Base-by-base conservation (phyloP, 2,329 filamentous ascomycete species). In the Cladosporium velox region DNA sequence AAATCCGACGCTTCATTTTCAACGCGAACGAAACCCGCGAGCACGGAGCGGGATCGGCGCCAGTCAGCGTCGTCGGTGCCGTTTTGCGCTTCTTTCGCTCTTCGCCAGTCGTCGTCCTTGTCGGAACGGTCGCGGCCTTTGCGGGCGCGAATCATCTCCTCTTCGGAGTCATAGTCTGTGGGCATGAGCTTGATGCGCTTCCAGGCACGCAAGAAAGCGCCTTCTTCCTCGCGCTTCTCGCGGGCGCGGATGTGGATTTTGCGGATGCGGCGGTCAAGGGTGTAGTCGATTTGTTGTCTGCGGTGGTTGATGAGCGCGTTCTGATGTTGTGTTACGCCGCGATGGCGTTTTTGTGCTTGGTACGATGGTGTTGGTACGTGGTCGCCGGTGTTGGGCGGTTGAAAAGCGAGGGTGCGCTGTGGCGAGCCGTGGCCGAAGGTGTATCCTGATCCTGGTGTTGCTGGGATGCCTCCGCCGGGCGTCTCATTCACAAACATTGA, bases 281-380 rank as follows among this genome's bases (percentile, higher is more conserved):
- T 91, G 72, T 93, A 90, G 73, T 93, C 90, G n/a, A 94, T 91
- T 6, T 91, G 88, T 73, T 91, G 87, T 67, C 87, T 90, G 21
- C 91, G 85, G 77, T 93, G 93, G 65, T 89, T 86, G 76, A 93
- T 91, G 1, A 95, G 90, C 0, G 91, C 91, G 47, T 93, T 82
- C 77, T 95, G 91, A 77, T 95, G 91, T 41, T 91, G 90, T 0
- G 91, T 95, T 0, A 92, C 86, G 2, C 91, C 91, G 1, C 91
- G 86, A 10, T 89, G 88, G 74, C 92, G 80, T 68, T 83, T 82
- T 70, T 80, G 78, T 32, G 71, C 69, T 61, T 76, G 74, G 57
- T 75, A 74, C 21, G 74, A 73, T 2, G 75, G 72, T 4, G 74
- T 77, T 2, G 76, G 74, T 14, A 76, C 68, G 57, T 77, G 75